Evolutionary conservation across 169 alveolate species (phyloP).

Genomic region (Babesia bigemina): DNA sequence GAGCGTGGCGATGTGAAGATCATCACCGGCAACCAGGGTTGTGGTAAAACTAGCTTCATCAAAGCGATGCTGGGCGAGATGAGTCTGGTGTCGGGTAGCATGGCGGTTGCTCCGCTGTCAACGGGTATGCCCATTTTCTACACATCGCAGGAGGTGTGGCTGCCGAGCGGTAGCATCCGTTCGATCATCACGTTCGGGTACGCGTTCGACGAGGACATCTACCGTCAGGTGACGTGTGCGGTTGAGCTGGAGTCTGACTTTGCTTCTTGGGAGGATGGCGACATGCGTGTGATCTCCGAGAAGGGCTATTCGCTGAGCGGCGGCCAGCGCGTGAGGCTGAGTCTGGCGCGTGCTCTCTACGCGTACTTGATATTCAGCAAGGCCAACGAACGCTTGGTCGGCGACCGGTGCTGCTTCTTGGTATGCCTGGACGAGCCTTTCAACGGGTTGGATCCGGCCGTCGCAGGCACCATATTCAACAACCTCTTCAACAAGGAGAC

Average conservation of each 20-base stretch:
- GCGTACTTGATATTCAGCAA: slow-evolving; percentile 64
- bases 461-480: slow-evolving; percentile 65
- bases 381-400: slow-evolving; percentile 34
- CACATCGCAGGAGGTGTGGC: slow-evolving; percentile 65
- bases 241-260: slow-evolving; percentile 57
- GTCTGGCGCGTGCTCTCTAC: slow-evolving; percentile 92
- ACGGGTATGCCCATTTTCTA: slow-evolving; percentile 65
- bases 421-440: slow-evolving; percentile 75
- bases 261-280: slow-evolving; percentile 61
- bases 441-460: slow-evolving; percentile 71
- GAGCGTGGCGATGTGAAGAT: slow-evolving; percentile 55
- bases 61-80: slow-evolving; percentile 67
- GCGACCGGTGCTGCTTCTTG: slow-evolving; percentile 51
- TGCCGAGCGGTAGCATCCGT: slow-evolving; percentile 51
- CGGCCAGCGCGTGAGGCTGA: slow-evolving; percentile 91
- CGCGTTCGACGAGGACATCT: slow-evolving; percentile 40
- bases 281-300: slow-evolving; percentile 51
- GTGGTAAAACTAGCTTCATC: slow-evolving; percentile 64
- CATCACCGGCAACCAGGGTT: slow-evolving; percentile 60
- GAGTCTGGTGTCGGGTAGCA: slow-evolving; percentile 62
- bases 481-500: slow-evolving; percentile 60
- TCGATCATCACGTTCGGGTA: slow-evolving; percentile 54
- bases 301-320: slow-evolving; percentile 82
- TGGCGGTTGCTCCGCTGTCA: slow-evolving; percentile 65
- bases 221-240: slow-evolving; percentile 17